A percentile compares a stretch with the other conserved stretches of the same genome.
These are phyloP conservation scores for Diaporthe vexans DNA, from an alignment of 2,329 filamentous ascomycete species.

Conservation along the genomic window DNA sequence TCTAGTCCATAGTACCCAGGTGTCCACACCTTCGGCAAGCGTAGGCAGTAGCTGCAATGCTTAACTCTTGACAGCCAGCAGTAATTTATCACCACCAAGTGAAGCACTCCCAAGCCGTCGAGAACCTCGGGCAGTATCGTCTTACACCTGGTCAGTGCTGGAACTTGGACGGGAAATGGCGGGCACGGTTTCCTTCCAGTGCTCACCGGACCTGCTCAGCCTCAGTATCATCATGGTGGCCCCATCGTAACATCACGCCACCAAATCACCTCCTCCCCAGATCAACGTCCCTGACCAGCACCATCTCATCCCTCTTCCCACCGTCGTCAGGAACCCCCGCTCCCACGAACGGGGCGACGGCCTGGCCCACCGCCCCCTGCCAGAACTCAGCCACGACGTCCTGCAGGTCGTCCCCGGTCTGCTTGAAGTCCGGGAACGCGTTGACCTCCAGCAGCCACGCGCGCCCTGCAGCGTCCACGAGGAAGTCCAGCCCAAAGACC, in stretches of 20 bases:
- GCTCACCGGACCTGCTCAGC: slow-evolving; percentile 7
- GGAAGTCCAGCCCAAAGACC: slow-evolving; percentile 90
- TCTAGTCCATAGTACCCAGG: background rate
- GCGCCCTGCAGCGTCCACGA: slow-evolving; percentile 76
- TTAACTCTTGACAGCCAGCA: background rate
- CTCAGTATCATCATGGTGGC: slow-evolving; percentile 17
- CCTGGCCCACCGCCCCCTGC: slow-evolving; percentile 77
- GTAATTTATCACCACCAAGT: background rate
- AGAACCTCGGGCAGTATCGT: background rate
- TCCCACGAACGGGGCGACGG: slow-evolving; percentile 77
- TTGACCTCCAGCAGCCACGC: slow-evolving; percentile 92
- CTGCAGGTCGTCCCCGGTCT: slow-evolving; percentile 84
- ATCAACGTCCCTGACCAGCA: slow-evolving; percentile 66
- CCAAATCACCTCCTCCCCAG: slow-evolving; percentile 57
- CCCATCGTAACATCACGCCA: slow-evolving; percentile 37
- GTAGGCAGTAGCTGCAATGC: background rate
- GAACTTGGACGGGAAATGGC: background rate
- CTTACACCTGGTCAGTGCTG: slow-evolving; percentile 21
- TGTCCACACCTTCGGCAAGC: background rate
- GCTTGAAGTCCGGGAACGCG: slow-evolving; percentile 94
- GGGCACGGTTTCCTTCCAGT: background rate
- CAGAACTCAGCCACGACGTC: slow-evolving; percentile 83
- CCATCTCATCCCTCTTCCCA: slow-evolving; percentile 57
- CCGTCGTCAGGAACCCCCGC: slow-evolving; percentile 46
- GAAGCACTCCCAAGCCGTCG: background rate